Evolutionary conservation across 1,139 yeast genomes (phyloP).

Genomic region (Protomyces inundatus): DNA sequence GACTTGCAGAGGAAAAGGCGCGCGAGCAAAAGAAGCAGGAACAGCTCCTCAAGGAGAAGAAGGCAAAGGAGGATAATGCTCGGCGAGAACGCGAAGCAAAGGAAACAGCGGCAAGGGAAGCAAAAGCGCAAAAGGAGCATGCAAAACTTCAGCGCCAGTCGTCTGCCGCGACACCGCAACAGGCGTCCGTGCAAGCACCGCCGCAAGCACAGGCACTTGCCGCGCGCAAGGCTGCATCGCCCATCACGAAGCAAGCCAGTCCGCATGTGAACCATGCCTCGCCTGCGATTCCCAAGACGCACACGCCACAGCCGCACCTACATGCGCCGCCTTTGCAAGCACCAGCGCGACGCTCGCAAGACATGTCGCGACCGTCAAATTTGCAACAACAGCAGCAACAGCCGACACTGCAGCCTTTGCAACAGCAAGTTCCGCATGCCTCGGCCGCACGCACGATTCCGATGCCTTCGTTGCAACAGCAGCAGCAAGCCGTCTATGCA

Average conservation of each 20-base stretch:
- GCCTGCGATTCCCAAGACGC: slow-evolving; percentile 9
- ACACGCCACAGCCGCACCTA: neutral
- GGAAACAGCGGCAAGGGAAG: slow-evolving; percentile 40
- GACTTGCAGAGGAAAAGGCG: slow-evolving; percentile 47
- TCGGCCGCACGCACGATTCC: slow-evolving; percentile 12
- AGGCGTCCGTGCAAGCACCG: neutral
- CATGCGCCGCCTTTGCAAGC: neutral
- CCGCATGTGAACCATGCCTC: neutral
- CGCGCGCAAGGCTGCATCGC: neutral
- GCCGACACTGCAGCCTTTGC: neutral
- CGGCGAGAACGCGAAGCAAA: slow-evolving; percentile 40
- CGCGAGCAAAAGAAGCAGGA: slow-evolving; percentile 44
- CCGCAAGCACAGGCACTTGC: neutral
- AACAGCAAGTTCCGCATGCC: neutral
- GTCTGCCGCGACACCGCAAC: slow-evolving; percentile 2
- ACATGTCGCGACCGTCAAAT: neutral
- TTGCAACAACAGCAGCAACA: neutral
- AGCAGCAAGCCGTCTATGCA: neutral
- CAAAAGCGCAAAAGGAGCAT: slow-evolving; percentile 40
- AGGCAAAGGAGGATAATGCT: slow-evolving; percentile 42
- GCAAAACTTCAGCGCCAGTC: slow-evolving; percentile 35
- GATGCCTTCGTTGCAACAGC: slow-evolving; percentile 3
- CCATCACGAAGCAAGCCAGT: neutral
- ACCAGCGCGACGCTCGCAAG: neutral
- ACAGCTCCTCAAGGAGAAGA: slow-evolving; percentile 41